Evolutionary conservation across 306 rosid genomes (phyloP).

Genomic region (Amphicarpaea edgeworthii): DNA sequence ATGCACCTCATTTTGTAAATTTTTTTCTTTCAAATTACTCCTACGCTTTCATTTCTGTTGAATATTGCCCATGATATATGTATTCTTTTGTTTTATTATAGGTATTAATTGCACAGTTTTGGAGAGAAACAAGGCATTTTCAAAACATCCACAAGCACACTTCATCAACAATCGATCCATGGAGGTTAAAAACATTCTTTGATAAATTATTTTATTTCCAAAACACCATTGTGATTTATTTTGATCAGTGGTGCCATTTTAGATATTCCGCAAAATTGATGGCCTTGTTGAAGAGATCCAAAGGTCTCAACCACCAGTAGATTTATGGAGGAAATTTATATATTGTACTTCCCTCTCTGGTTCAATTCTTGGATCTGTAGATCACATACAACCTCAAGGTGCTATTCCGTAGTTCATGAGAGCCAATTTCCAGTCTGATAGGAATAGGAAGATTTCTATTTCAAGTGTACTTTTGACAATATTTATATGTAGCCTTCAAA

Average conservation of each 20-base stretch:
- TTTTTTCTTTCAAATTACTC: conserved; percentile 14
- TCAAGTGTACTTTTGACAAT: conserved; percentile 23
- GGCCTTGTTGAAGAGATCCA: conserved; percentile 93
- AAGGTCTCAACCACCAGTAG: conserved; percentile 88
- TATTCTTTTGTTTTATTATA: conserved; percentile 38
- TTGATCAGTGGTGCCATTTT: conserved; percentile 47
- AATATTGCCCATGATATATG: conserved; percentile 19
- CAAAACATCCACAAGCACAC: conserved; percentile 87
- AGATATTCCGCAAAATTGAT: conserved; percentile 88
- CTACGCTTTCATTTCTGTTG: conserved; percentile 16
- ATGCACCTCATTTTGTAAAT: conserved; percentile 1
- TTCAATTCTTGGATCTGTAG: conserved; percentile 90
- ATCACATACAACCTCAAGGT: conserved; percentile 98
- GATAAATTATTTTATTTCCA: conserved; percentile 33
- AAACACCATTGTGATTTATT: conserved; percentile 32
- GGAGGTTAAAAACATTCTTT: conserved; percentile 72
- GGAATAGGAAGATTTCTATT: conserved; percentile 33
- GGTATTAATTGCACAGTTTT: conserved; percentile 83
- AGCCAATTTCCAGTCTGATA: conserved; percentile 28
- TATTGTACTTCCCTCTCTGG: conserved; percentile 92
- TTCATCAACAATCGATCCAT: conserved; percentile 94
- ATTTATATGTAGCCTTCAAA: conserved; percentile 36
- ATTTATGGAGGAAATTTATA: conserved; percentile 91
- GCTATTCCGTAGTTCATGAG: conserved; percentile 42
- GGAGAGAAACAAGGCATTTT: conserved; percentile 68